A percentile compares a stretch with the other conserved stretches of the same genome.
Conservation (phyloP, 2,329 filamentous ascomycete genomes). For the Xylariaceae sp. region DNA sequence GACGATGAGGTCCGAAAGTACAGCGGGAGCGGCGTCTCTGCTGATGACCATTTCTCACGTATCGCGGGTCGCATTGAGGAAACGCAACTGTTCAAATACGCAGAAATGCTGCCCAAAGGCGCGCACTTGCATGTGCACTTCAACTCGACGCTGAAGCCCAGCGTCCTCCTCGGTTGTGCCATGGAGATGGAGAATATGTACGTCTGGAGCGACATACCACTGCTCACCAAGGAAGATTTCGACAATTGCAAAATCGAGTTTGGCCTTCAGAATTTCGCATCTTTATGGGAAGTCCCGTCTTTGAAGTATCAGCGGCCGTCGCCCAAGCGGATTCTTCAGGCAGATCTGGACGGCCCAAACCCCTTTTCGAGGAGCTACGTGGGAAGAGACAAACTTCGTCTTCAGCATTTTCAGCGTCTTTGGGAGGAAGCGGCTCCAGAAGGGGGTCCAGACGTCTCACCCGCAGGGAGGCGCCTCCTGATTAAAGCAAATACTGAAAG, state of each 20-base stretch:
- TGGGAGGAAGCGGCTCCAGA: too few relatives aligned
- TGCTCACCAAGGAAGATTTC: conserved; percentile 37
- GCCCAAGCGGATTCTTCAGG: too few relatives aligned
- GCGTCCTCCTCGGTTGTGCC: conserved; percentile 48
- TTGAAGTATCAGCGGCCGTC: too few relatives aligned
- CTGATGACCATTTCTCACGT: conserved; percentile 51
- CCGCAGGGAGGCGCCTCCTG: too few relatives aligned
- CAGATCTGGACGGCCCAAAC: neutral
- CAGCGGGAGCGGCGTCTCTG: neutral
- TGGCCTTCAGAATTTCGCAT: conserved; percentile 30
- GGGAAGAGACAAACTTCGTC: neutral
- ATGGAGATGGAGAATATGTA: conserved; percentile 58
- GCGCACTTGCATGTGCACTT: conserved; percentile 69
- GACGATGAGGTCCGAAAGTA: conserved; percentile 8
- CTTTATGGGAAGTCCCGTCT: too few relatives aligned
- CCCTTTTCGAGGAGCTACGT: neutral
- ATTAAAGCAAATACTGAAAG: too few relatives aligned
- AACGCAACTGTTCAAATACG: conserved; percentile 51
- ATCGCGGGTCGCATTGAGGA: conserved; percentile 45
- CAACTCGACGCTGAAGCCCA: conserved; percentile 62
- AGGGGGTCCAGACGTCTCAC: too few relatives aligned
- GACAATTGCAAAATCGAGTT: conserved; percentile 55
- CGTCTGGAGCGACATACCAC: conserved; percentile 52
- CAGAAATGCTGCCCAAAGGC: conserved; percentile 59
- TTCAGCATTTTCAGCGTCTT: too few relatives aligned